These are phyloP conservation scores for Chlamydomonas sp. DNA, from an alignment of 139 green algal species.

Conservation along the genomic window DNA sequence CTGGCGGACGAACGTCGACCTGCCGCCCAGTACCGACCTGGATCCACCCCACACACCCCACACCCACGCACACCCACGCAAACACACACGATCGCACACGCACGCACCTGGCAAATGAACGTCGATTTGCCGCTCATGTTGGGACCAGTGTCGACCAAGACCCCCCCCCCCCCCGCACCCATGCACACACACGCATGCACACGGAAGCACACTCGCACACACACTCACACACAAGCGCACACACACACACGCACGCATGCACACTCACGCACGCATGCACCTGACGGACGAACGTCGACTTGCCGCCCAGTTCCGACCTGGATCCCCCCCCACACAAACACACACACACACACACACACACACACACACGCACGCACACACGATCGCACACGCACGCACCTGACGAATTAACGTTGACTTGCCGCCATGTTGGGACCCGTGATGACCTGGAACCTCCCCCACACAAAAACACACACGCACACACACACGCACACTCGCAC, in stretches of 20 bases:
- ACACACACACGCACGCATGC: constrained; percentile 8
- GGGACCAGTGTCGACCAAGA: constrained; percentile 95
- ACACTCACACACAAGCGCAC: too few relatives aligned
- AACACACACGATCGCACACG: constrained; percentile 4
- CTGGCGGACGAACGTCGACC: constrained; percentile 93
- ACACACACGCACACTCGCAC: constrained; percentile 2
- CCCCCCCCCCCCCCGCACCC: constrained; percentile 81
- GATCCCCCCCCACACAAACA: not conserved
- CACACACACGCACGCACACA: not conserved
- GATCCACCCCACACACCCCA: constrained; percentile 98
- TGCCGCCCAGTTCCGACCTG: not conserved
- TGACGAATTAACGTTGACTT: constrained; percentile 96
- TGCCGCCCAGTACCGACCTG: constrained; percentile 98
- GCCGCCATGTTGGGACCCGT: constrained; percentile 99
- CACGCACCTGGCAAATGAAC: constrained; percentile 85
- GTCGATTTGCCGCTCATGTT: constrained; percentile 99
- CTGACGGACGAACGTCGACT: too few relatives aligned
- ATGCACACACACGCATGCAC: too few relatives aligned
- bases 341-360: too few relatives aligned
- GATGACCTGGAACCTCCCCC: constrained; percentile 97
- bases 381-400: too few relatives aligned
- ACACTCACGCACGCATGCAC: too few relatives aligned
- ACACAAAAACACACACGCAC: too few relatives aligned
- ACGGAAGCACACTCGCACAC: too few relatives aligned
- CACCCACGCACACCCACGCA: too few relatives aligned